Percentiles rank a stretch among this genome's conserved stretches.
Evolutionary conservation across 768 basidiomycete genomes (phyloP).

Genomic region (Postia placenta): DNA sequence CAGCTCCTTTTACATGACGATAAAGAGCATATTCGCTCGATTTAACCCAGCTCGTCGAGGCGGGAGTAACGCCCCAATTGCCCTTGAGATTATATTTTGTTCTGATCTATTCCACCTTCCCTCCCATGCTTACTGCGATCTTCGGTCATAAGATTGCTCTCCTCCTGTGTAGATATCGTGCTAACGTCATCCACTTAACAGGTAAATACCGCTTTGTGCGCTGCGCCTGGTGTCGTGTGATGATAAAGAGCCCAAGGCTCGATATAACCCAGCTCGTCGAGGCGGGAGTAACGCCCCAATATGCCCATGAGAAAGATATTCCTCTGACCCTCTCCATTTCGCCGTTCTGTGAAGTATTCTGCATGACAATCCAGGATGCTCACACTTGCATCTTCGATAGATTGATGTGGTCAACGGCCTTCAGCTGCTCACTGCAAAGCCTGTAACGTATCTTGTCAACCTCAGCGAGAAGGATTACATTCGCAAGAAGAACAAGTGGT

Average conservation of each 20-base stretch:
- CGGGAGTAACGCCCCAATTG: slow-evolving; percentile 84
- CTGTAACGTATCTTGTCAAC: slow-evolving; percentile 97
- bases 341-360: background rate
- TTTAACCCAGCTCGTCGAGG: slow-evolving; percentile 94
- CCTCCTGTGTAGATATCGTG: too few species aligned
- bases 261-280: slow-evolving; percentile 94
- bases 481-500: slow-evolving; percentile 99
- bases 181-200: background rate
- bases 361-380: background rate
- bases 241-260: slow-evolving; percentile 58
- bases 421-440: slow-evolving; percentile 90
- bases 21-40: slow-evolving; percentile 58
- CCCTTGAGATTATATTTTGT: slow-evolving; percentile 54
- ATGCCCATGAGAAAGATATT: slow-evolving; percentile 59
- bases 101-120: slow-evolving; percentile 15
- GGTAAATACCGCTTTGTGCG: background rate
- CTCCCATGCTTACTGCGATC: background rate
- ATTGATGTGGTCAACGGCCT: slow-evolving; percentile 88
- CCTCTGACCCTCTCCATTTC: slow-evolving; percentile 16
- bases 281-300: slow-evolving; percentile 86
- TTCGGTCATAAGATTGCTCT: too few species aligned
- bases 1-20: slow-evolving; percentile 28
- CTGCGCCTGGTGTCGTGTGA: slow-evolving; percentile 17
- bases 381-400: slow-evolving; percentile 33
- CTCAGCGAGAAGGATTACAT: slow-evolving; percentile 90